Evolutionary conservation across 148 eudicot genomes (phyloP).

Genomic region (Chenopodium formosanum): DNA sequence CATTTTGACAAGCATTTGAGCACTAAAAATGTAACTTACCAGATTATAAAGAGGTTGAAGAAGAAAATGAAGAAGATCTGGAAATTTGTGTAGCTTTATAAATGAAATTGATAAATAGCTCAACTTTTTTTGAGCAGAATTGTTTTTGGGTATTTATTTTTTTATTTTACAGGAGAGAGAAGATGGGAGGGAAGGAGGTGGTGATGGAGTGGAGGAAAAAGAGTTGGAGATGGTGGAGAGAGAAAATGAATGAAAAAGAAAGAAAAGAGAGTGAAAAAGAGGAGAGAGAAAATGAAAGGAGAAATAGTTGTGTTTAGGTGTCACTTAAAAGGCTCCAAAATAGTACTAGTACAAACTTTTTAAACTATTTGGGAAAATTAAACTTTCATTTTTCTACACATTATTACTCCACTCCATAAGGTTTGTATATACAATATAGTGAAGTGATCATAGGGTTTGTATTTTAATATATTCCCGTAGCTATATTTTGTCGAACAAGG

Average conservation of each 20-base stretch:
- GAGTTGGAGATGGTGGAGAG: neutral
- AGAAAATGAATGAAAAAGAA: neutral
- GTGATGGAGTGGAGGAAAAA: neutral
- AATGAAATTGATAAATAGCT: neutral
- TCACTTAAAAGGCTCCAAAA: constrained; percentile 37
- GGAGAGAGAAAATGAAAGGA: no score
- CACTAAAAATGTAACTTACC: constrained; percentile 11
- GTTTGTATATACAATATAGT: no score
- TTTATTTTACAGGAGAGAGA: neutral
- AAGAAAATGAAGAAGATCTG: constrained; percentile 15
- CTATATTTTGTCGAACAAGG: no score
- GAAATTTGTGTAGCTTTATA: no score
- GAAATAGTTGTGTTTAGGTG: constrained; percentile 20
- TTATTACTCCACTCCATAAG: no score
- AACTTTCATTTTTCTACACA: no score
- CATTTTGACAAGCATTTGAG: neutral
- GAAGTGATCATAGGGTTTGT: no score
- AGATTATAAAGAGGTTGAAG: neutral
- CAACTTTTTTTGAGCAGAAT: no score
- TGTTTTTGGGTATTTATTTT: neutral
- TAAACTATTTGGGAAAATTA: neutral
- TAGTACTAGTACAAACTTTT: neutral
- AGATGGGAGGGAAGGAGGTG: constrained; percentile 18
- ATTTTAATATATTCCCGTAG: no score
- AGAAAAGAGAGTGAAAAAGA: no score